Evolutionary conservation across 2,329 filamentous ascomycete genomes (phyloP), one percentile per base, ranked within the genome.

Genomic region (Tothia fuscella): DNA sequence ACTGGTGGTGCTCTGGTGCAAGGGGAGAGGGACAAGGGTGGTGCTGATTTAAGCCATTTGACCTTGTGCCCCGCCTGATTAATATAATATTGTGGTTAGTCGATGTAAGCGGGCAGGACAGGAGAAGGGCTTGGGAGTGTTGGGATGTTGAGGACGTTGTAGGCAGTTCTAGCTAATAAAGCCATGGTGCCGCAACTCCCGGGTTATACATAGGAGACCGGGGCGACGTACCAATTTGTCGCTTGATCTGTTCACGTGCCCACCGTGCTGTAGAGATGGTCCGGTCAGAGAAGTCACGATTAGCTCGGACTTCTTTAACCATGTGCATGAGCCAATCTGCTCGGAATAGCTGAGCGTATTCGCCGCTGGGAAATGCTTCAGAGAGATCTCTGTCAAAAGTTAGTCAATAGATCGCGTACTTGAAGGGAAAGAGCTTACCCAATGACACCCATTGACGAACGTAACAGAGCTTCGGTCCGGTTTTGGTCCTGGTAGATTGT

Each of bases 221-320:
- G 19, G 7, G 28, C 32, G 28, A 41, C 41, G 25, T 56, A 64
- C 61, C 61, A 40, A 79, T 65, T 64, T 98, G 91, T 54, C 86
- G 82, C 74, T 95, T 96, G 61, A 96, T 88, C 61, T 95, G 87
- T 65, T 96, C 91, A 47, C 89, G 82, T 48, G 91, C 88, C 91
- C 91, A 98, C 54, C 89, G 82, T 57, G 91, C 91, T 35, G 91
- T 96, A 50, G 95, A 86, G 50, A 91, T 80, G 3, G 91, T 98
- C 48, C 88, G 82, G 21, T 74, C 57, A 52, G 79, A 74, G 67
- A 84, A 95, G 35, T 96, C 88, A 52, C 84, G 80, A 70, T 91
- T 95, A 45, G 77, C 74, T 55, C 88, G 83, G 35, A 86, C 89
- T 61, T 96, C 88, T 65, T 89, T 88, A 56, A 95, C 88, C 70